A percentile compares a stretch with the other conserved stretches of the same genome.
These are phyloP conservation scores for Striga hermonthica DNA, from an alignment of 305 asterid species.

Conservation along the genomic window DNA sequence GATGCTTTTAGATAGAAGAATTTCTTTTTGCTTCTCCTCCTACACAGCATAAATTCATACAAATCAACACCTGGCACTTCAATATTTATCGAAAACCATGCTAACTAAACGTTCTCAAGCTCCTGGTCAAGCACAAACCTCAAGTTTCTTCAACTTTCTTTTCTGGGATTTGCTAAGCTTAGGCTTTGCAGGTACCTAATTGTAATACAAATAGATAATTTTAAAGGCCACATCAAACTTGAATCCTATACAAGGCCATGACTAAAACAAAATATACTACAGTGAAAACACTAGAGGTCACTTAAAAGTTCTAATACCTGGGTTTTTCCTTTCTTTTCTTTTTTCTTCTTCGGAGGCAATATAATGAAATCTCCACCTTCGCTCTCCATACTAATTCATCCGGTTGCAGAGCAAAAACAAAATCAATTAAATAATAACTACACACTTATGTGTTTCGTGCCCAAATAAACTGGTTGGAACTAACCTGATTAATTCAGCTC, in stretches of 20 bases:
- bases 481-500: slow-evolving; percentile 32
- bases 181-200: slow-evolving; percentile 37
- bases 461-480: not conserved
- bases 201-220: not conserved
- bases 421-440: not conserved
- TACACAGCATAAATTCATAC: slow-evolving; percentile 32
- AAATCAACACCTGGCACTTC: slow-evolving; percentile 24
- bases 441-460: not conserved
- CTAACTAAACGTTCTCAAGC: not conserved
- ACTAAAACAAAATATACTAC: not conserved
- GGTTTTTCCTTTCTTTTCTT: slow-evolving; percentile 43
- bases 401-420: slow-evolving; percentile 13
- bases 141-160: slow-evolving; percentile 70
- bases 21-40: slow-evolving; percentile 85
- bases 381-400: slow-evolving; percentile 32
- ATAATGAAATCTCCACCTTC: slow-evolving; percentile 50
- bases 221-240: not conserved
- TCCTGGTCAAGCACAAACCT: slow-evolving; percentile 45
- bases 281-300: not conserved
- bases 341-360: slow-evolving; percentile 51
- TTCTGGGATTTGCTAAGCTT: slow-evolving; percentile 72
- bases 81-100: not conserved
- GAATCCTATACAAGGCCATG: not conserved
- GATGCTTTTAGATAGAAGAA: slow-evolving; percentile 60
- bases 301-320: slow-evolving; percentile 40